Percentiles rank a stretch among this genome's conserved stretches.
Evolutionary conservation across 2,329 filamentous ascomycete genomes (phyloP).

Genomic region (Penicillium aurantiogriseum): DNA sequence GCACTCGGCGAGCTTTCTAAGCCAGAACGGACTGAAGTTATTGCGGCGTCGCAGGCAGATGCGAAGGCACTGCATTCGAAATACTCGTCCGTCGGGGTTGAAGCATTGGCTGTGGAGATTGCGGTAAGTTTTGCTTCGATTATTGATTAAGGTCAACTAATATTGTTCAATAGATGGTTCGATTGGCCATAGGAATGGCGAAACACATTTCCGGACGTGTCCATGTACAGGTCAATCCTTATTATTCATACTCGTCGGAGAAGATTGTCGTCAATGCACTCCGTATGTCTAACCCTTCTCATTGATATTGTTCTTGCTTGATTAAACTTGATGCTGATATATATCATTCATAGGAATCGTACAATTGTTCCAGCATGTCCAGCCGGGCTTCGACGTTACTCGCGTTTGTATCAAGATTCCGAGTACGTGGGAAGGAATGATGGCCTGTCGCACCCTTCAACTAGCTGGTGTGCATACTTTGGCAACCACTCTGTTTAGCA

Average conservation of each 20-base stretch:
- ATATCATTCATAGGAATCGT: constrained; percentile 47
- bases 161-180: constrained; percentile 50
- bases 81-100: constrained; percentile 42
- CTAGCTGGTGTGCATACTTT: constrained; percentile 56
- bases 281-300: constrained; percentile 38
- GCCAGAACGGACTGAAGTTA: constrained; percentile 35
- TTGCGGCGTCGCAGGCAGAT: constrained; percentile 21
- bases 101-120: constrained; percentile 57
- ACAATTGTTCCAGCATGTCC: constrained; percentile 47
- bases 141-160: neutral
- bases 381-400: constrained; percentile 45
- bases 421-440: constrained; percentile 62
- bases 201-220: constrained; percentile 52
- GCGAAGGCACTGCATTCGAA: constrained; percentile 37
- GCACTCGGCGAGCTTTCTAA: constrained; percentile 50
- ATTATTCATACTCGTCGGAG: constrained; percentile 51
- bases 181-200: constrained; percentile 53
- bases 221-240: constrained; percentile 62
- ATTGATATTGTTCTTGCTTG: neutral
- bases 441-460: constrained; percentile 58
- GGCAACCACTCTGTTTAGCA: constrained; percentile 62
- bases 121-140: constrained; percentile 42
- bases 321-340: neutral
- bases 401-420: constrained; percentile 64
- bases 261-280: constrained; percentile 53